These are phyloP conservation scores for Sporothrix globosa DNA, from an alignment of 2,329 filamentous ascomycete species.

Conservation along the genomic window DNA sequence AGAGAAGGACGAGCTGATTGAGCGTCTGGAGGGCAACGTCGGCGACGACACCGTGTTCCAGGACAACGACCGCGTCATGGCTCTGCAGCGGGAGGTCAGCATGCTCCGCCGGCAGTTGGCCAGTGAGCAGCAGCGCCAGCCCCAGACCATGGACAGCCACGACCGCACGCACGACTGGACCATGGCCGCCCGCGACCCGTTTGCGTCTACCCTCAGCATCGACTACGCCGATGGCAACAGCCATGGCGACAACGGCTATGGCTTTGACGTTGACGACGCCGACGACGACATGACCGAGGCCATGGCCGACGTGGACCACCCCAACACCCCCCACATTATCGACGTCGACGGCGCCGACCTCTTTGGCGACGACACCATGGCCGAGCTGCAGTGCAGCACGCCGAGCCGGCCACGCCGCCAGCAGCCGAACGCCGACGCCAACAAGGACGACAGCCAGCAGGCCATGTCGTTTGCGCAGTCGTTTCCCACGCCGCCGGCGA, in stretches of 20 bases:
- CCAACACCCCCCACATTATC: slow-evolving; percentile 41
- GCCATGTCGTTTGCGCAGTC: slow-evolving; percentile 36
- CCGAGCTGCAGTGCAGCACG: slow-evolving; percentile 57
- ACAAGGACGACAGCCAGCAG: slow-evolving; percentile 36
- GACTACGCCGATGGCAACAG: background rate
- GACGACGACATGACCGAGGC: slow-evolving; percentile 51
- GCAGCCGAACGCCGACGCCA: background rate
- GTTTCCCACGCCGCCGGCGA: slow-evolving; percentile 60
- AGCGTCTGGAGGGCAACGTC: slow-evolving; percentile 27
- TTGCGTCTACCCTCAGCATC: slow-evolving; percentile 40
- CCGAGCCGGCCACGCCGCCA: slow-evolving; percentile 44
- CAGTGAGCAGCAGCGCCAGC: slow-evolving; percentile 31
- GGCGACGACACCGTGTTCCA: slow-evolving; percentile 52
- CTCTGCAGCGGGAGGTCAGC: slow-evolving; percentile 46
- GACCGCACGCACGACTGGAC: slow-evolving; percentile 55
- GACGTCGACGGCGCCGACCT: slow-evolving; percentile 40
- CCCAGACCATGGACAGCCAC: slow-evolving; percentile 31
- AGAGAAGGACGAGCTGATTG: slow-evolving; percentile 56
- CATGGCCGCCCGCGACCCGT: slow-evolving; percentile 53
- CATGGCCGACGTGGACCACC: background rate
- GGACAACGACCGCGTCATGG: slow-evolving; percentile 50
- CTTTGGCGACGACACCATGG: slow-evolving; percentile 57
- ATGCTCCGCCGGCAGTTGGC: slow-evolving; percentile 42
- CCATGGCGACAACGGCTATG: slow-evolving; percentile 34
- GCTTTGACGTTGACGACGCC: background rate